phyloP scores from a whole-genome alignment of 208 protist species.

The Angomonas ambiguus region DNA sequence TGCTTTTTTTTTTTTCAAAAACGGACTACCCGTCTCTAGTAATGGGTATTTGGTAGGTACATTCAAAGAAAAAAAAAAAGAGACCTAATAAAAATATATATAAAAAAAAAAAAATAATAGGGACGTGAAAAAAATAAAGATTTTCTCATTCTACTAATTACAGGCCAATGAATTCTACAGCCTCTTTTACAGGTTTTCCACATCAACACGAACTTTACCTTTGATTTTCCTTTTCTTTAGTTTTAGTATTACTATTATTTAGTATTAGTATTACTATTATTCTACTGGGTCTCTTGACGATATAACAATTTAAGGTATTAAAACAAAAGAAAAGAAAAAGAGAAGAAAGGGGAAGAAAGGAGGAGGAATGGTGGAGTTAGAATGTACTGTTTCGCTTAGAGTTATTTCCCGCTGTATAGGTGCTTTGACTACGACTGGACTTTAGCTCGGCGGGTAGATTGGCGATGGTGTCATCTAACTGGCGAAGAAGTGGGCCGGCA shows the following conservation, averaged over 20 bases:
- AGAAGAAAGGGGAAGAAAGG: neutral
- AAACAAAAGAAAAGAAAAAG: conserved; percentile 7
- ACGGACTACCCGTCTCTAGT: too few species aligned
- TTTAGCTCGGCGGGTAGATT: conserved; percentile 5
- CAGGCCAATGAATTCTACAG: neutral
- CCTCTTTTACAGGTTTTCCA: neutral
- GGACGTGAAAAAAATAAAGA: too few species aligned
- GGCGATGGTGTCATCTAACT: conserved; percentile 33
- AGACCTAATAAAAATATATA: conserved; percentile 14
- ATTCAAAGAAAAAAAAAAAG: conserved; percentile 4
- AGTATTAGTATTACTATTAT: neutral
- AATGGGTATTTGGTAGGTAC: too few species aligned
- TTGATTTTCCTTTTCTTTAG: neutral
- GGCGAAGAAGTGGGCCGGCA: conserved; percentile 29
- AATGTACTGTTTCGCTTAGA: neutral
- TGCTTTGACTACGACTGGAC: neutral
- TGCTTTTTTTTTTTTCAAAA: too few species aligned
- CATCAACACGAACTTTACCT: neutral
- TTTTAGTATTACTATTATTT: neutral
- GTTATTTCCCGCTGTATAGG: neutral
- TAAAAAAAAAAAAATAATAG: conserved; percentile 9
- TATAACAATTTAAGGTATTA: neutral
- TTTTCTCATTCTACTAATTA: too few species aligned
- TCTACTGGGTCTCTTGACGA: neutral
- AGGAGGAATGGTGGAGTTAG: neutral